Evolutionary conservation across 257 asterid species (phyloP), one percentile per base, ranked within the genome.

Genomic region (Fraxinus quadrangulata): DNA sequence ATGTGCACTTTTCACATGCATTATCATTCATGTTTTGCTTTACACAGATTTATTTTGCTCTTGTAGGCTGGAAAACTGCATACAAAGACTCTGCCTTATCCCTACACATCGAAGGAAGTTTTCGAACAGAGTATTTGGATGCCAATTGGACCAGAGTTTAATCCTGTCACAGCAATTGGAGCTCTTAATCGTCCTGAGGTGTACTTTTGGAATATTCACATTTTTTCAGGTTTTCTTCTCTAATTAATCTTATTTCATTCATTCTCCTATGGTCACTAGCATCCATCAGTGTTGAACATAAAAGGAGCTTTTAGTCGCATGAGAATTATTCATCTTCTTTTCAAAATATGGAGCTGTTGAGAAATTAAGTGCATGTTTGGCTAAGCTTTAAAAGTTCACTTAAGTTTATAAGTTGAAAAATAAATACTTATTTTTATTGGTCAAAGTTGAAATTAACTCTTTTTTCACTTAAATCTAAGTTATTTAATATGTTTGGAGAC

Each of bases 61-160:
- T 49, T 70, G 71, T 83, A 95, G 98, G 94, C 97, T 74, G 99
- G 92, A 49, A 95, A 92, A 77, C 89, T 93, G 36, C 94, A 89
- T 67, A 89, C 96, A 2, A 87, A 90, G 90, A 89, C 96, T 19
- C 83, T 95, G 72, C 99, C 99, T 24, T 93, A 82, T 82, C 99
- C 99, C 5, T 90, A 47, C 87, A 92, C 93, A 19, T 93, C 99
- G 14, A 81, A 83, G 74, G 99, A 92, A 77, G 94, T 90, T 75
- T 93, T 82, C 59, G 97, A 95, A 51, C 94, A 87, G 80, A 93
- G 99, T 79, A 86, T 90, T 33, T 91, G 98, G 69, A 90, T 89
- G 97, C 98, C 99, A 49, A 90, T 95, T 70, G 98, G 98, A 68
- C 99, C 99, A 11, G 98, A 93, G 70, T 92, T 81, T 73, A 90